Conservation (phyloP, 2,329 filamentous ascomycete species). For the Penicillium sp. region DNA sequence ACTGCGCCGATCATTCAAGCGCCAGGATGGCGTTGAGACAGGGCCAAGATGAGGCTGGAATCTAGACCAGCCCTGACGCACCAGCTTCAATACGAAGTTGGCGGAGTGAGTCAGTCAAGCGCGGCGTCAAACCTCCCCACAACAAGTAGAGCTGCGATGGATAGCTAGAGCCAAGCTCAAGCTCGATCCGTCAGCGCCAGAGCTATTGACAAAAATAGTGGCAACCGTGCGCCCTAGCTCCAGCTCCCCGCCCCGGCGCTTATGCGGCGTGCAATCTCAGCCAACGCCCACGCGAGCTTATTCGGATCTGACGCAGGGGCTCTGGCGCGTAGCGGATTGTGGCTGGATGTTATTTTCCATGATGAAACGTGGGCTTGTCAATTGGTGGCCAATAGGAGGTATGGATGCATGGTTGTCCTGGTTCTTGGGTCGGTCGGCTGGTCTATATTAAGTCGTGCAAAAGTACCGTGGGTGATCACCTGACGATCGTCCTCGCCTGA, state of each 20-base stretch:
- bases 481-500: no score
- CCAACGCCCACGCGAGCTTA: constrained; percentile 33
- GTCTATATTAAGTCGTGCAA: neutral
- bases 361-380: neutral
- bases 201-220: neutral
- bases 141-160: neutral
- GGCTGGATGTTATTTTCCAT: neutral
- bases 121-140: neutral
- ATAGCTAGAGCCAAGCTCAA: neutral
- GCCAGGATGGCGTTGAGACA: constrained; percentile 13
- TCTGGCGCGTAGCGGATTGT: neutral
- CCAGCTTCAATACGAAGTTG: neutral
- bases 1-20: constrained; percentile 11
- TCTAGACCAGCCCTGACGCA: neutral
- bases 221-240: neutral
- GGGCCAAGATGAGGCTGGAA: constrained; percentile 9
- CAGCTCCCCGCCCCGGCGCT: constrained; percentile 34
- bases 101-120: neutral
- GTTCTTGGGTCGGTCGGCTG: neutral
- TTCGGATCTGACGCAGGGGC: constrained; percentile 24
- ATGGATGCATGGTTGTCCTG: neutral
- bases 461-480: no score
- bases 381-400: neutral
- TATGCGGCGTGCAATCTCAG: constrained; percentile 28
- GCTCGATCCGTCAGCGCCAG: neutral